Percentiles rank a stretch among this genome's conserved stretches.
These are phyloP conservation scores for Trypanosoma avium DNA, from an alignment of 208 protist genomes.

Conservation along the genomic window DNA sequence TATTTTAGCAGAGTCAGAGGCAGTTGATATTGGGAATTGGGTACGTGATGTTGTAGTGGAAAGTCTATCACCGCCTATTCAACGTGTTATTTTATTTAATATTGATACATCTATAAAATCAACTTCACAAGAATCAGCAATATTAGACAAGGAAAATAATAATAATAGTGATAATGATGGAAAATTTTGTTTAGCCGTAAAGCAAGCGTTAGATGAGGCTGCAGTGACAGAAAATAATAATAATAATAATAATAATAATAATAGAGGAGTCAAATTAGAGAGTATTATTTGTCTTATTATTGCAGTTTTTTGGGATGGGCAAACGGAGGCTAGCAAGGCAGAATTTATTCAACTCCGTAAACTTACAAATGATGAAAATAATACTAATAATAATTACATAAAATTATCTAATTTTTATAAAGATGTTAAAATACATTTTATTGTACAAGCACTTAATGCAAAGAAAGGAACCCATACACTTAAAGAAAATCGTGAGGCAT, in stretches of 20 bases:
- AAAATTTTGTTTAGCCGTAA: conserved; percentile 6
- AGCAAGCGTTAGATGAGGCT: conserved; percentile 3
- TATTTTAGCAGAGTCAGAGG: conserved; percentile 21
- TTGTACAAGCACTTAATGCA: conserved; percentile 80
- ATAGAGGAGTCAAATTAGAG: too few relatives aligned
- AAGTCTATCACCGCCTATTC: conserved; percentile 2
- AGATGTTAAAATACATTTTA: conserved; percentile 47
- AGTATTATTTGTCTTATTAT: conserved; percentile 64
- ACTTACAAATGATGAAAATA: conserved; percentile 29
- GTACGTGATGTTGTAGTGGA: conserved; percentile 6
- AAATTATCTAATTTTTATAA: too few relatives aligned
- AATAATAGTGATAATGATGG: background rate
- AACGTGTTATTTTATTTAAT: background rate
- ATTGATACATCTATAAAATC: conserved; percentile 1
- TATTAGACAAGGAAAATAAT: too few relatives aligned
- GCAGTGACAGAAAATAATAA: background rate
- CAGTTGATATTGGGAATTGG: conserved; percentile 23
- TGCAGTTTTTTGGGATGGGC: conserved; percentile 74
- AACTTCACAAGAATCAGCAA: too few relatives aligned
- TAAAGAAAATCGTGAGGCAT: conserved; percentile 48
- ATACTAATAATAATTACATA: background rate
- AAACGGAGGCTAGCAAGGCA: conserved; percentile 48
- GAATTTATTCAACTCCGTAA: conserved; percentile 61
- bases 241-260: background rate
- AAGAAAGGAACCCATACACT: conserved; percentile 73